These are phyloP conservation scores for Phycomyces blakesleeanus DNA, from an alignment of 192 early-diverging fungal species.

Conservation along the genomic window DNA sequence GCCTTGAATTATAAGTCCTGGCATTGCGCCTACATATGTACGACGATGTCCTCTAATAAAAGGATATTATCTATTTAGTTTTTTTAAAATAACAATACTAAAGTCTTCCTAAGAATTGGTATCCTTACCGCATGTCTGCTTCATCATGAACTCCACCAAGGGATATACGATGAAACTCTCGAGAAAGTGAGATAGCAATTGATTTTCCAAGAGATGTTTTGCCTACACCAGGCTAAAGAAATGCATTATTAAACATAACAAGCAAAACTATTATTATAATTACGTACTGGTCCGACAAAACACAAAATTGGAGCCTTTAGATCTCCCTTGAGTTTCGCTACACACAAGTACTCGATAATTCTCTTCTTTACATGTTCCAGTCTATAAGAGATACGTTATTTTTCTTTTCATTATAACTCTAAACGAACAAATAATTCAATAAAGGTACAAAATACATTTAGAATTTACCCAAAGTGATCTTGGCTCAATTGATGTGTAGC, in stretches of 20 bases:
- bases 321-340: constrained; percentile 66
- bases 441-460: too few relatives aligned
- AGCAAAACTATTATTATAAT: not conserved
- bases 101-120: not conserved
- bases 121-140: constrained; percentile 65
- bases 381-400: constrained; percentile 6
- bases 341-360: constrained; percentile 79
- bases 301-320: constrained; percentile 74
- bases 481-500: constrained; percentile 67
- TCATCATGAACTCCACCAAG: constrained; percentile 85
- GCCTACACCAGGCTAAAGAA: constrained; percentile 52
- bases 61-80: not conserved
- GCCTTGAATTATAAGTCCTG: constrained; percentile 74
- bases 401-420: too few relatives aligned
- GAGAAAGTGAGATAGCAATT: constrained; percentile 67
- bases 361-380: constrained; percentile 79
- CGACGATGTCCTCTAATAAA: constrained; percentile 67
- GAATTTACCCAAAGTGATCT: constrained; percentile 68
- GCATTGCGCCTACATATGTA: constrained; percentile 88
- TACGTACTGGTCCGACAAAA: constrained; percentile 58
- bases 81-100: too few relatives aligned
- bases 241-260: not conserved
- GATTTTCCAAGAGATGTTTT: constrained; percentile 80
- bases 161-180: constrained; percentile 82
- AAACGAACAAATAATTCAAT: too few relatives aligned